Evolutionary conservation across 1,139 yeast genomes (phyloP).

Genomic region (Blastobotrys illinoisensis): DNA sequence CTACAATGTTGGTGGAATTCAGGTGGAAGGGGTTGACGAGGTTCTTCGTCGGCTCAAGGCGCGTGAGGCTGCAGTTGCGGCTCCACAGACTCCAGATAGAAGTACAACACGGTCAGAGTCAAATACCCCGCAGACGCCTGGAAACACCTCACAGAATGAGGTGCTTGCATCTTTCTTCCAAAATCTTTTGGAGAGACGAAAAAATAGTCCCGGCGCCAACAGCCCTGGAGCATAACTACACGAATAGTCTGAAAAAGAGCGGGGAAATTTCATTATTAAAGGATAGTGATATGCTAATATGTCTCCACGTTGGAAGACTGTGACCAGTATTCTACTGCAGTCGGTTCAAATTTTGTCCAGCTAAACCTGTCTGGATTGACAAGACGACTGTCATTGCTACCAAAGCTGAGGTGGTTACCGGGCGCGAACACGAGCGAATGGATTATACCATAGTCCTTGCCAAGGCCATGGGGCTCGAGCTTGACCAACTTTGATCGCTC

Average conservation of each 20-base stretch:
- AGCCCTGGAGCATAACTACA: slow-evolving; percentile 4
- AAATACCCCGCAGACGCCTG: slow-evolving; percentile 16
- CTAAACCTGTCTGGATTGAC: neutral
- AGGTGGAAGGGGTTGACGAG: slow-evolving; percentile 27
- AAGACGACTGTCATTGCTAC: neutral
- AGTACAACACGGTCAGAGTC: slow-evolving; percentile 14
- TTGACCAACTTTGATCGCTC: slow-evolving; percentile 31
- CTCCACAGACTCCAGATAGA: slow-evolving; percentile 19
- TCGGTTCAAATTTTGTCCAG: neutral
- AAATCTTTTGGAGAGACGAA: slow-evolving; percentile 22
- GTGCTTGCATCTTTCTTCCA: slow-evolving; percentile 29
- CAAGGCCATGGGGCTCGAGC: neutral
- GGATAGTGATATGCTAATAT: neutral
- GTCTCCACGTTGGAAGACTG: neutral
- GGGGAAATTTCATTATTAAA: neutral
- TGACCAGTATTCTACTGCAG: neutral
- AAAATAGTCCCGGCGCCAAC: slow-evolving; percentile 9
- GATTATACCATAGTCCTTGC: neutral
- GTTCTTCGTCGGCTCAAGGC: slow-evolving; percentile 25
- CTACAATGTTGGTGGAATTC: slow-evolving; percentile 29
- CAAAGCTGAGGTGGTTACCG: neutral
- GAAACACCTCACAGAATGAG: slow-evolving; percentile 22
- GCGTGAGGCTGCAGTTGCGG: slow-evolving; percentile 19
- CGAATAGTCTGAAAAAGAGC: neutral
- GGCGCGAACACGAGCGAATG: neutral